phyloP scores from a whole-genome alignment of 306 rosid species.

The Cucumis hystrix region DNA sequence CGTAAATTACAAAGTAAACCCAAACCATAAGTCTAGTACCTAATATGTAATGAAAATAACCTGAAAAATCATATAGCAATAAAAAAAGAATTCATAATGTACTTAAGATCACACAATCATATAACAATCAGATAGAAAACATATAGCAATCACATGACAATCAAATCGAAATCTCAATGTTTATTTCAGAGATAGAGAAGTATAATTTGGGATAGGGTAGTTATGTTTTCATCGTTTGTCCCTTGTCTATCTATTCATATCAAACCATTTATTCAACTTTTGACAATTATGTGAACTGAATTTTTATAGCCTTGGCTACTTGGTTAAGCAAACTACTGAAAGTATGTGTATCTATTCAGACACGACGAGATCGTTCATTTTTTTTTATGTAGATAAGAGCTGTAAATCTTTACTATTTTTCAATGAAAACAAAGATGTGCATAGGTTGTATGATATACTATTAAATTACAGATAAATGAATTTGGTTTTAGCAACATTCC shows the following conservation, averaged over 20 bases:
- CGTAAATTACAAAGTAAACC: too few relatives aligned
- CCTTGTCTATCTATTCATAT: background rate
- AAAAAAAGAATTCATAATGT: too few relatives aligned
- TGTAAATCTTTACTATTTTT: constrained; percentile 69
- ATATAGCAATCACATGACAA: too few relatives aligned
- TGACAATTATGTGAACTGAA: background rate
- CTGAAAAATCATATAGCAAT: too few relatives aligned
- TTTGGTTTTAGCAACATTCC: background rate
- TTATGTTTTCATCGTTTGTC: background rate
- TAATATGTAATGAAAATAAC: too few relatives aligned
- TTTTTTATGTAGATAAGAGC: constrained; percentile 58
- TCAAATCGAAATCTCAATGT: too few relatives aligned
- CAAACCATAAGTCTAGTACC: too few relatives aligned
- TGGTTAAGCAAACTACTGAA: background rate
- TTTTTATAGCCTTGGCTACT: background rate
- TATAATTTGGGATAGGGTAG: constrained; percentile 82
- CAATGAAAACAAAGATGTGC: constrained; percentile 52
- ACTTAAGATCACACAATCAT: too few relatives aligned
- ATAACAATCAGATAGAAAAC: too few relatives aligned
- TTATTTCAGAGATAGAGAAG: constrained; percentile 90
- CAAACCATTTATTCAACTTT: background rate
- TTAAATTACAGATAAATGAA: constrained; percentile 64
- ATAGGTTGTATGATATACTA: constrained; percentile 68
- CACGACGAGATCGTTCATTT: constrained; percentile 45
- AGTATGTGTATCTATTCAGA: constrained; percentile 28